Evolutionary conservation across 768 basidiomycete species (phyloP), one percentile per base, ranked within the genome.

Genomic region (Auricularia auricula-judae): DNA sequence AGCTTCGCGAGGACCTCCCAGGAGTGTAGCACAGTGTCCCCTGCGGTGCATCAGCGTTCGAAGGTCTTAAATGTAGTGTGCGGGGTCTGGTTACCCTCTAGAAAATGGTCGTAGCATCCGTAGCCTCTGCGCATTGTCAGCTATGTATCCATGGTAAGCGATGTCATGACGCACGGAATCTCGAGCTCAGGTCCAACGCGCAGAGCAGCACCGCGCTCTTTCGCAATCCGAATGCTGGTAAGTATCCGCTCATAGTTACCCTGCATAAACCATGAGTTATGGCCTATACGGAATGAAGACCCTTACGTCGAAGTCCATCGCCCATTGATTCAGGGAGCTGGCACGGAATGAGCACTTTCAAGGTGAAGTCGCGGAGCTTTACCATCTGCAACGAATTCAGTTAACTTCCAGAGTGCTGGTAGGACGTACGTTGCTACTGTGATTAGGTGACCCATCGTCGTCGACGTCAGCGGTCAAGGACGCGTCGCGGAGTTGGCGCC

Each of bases 1-100:
- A 99, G 88, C 73, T 91, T 90, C n/a, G 88, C 91, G 18, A 99
- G 82, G 4, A 96, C 90, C 76, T 99, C 95, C 96, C 95, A 98
- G 2, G 97, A 95, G 75, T 99, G 97, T 18, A 97, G 81, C 58
- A 89, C 84, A 8, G 96, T 99, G 72, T 99, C 97, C 58, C 96
- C 96, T 98, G 71, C 23, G 56, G 51, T 60, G 42, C 36, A 60
- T 35, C 11, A 58, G 51, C 39, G 39, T 42, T 42, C 29, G 39
- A 42, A 42, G 8, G 36, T 64, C 56, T 69, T 39, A 65, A 34
- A 5, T 3, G 60, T 14, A 60, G 4, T 11, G 58, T 10, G 16
- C 65, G 29, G 29, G 23, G n/a, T 23, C 3, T 34, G 14, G 64
- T 51, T 63, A 92, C 96, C 96, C 80, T 99, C 97, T 0, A 98